Percentiles rank a stretch among this genome's conserved stretches.
These are phyloP conservation scores for Xylariaceae sp. DNA, from an alignment of 2,329 filamentous ascomycete genomes.

Conservation along the genomic window DNA sequence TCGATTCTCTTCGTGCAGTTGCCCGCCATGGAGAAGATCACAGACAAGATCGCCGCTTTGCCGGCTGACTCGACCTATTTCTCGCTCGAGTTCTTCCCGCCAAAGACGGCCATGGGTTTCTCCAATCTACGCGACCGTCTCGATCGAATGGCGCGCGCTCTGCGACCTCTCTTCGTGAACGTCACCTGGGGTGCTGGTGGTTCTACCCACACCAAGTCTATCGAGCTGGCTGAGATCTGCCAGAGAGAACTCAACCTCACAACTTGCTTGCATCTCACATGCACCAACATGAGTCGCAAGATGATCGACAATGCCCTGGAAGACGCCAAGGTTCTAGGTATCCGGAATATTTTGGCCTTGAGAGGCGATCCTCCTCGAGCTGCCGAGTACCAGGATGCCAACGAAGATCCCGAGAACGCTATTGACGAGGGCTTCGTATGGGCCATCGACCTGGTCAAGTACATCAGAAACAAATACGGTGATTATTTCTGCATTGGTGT, in stretches of 20 bases:
- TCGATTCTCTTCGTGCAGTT: neutral
- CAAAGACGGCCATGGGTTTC: conserved; percentile 93
- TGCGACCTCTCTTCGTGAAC: conserved; percentile 90
- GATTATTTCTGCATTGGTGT: conserved; percentile 97
- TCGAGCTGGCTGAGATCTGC: conserved; percentile 92
- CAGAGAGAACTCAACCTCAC: conserved; percentile 88
- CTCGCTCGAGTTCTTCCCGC: conserved; percentile 98
- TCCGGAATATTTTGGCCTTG: conserved; percentile 88
- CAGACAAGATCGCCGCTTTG: conserved; percentile 88
- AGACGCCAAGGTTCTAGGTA: conserved; percentile 82
- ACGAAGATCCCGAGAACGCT: conserved; percentile 51
- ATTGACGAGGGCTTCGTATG: conserved; percentile 77
- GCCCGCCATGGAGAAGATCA: conserved; percentile 72
- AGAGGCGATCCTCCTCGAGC: conserved; percentile 85
- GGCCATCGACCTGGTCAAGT: conserved; percentile 82
- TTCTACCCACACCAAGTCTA: conserved; percentile 81
- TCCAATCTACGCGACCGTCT: conserved; percentile 89
- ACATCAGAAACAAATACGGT: conserved; percentile 79
- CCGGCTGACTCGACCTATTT: conserved; percentile 79
- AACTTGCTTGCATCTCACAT: conserved; percentile 92
- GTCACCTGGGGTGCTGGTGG: conserved; percentile 98
- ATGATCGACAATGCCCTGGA: conserved; percentile 85
- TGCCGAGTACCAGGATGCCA: conserved; percentile 74
- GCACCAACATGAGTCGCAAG: conserved; percentile 90
- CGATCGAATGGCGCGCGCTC: conserved; percentile 86